A percentile compares a stretch with the other conserved stretches of the same genome.
Evolutionary conservation across 352 stramenopile species (phyloP).

Genomic region (Globisporangium sylvaticum): DNA sequence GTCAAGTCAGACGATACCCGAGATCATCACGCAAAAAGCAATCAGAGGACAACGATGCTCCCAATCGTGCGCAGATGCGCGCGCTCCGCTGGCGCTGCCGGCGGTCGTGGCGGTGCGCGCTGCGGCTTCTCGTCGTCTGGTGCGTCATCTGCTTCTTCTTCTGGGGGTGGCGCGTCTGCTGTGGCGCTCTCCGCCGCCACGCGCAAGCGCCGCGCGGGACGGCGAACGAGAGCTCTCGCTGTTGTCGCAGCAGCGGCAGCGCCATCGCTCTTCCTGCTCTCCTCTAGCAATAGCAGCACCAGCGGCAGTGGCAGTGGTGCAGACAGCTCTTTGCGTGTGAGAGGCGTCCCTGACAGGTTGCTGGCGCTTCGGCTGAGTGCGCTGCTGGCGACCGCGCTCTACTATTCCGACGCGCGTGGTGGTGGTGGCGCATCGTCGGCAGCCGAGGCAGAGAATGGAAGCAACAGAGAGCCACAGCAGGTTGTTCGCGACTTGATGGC

Average conservation of each 20-base stretch:
- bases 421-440: background rate
- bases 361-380: conserved; percentile 11
- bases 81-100: background rate
- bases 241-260: background rate
- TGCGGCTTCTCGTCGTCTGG: background rate
- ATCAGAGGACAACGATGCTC: background rate
- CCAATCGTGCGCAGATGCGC: background rate
- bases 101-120: background rate
- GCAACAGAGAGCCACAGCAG: background rate
- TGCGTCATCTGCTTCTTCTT: background rate
- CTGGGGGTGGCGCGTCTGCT: background rate
- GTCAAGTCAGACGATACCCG: no score
- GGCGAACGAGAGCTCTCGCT: background rate
- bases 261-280: background rate
- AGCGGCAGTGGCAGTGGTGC: background rate
- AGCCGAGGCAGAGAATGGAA: no score
- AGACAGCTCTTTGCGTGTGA: background rate
- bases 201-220: background rate
- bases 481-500: background rate
- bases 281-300: background rate
- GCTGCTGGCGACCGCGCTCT: conserved; percentile 10
- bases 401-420: background rate
- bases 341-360: background rate
- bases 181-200: background rate
- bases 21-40: no score